These are phyloP conservation scores for Metschnikowia sp. DNA, from an alignment of 805 yeast genomes.

Conservation along the genomic window DNA sequence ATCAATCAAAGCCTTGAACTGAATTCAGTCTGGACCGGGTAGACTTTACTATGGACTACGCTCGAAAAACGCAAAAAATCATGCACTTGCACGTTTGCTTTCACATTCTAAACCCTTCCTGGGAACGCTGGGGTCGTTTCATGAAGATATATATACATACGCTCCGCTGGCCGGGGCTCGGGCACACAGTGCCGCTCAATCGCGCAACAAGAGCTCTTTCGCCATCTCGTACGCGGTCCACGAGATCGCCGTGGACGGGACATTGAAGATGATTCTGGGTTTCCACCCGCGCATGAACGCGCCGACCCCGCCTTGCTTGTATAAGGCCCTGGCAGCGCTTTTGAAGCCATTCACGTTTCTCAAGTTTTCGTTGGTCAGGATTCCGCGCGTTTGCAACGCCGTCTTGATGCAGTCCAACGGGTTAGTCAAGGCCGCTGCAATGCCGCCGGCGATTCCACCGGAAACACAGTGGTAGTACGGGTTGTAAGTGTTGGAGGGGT, in stretches of 20 bases:
- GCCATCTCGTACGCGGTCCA: slow-evolving; percentile 99
- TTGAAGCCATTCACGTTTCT: slow-evolving; percentile 61
- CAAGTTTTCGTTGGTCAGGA: slow-evolving; percentile 44
- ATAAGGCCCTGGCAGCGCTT: slow-evolving; percentile 69
- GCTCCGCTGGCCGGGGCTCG: too few relatives aligned
- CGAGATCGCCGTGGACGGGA: slow-evolving; percentile 94
- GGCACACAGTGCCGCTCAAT: slow-evolving; percentile 2
- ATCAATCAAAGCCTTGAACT: too few relatives aligned
- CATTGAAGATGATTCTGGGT: slow-evolving; percentile 88
- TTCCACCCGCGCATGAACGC: slow-evolving; percentile 84
- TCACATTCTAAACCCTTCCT: too few relatives aligned
- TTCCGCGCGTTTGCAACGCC: slow-evolving; percentile 77
- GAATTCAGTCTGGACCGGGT: too few relatives aligned
- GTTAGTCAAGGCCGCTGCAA: slow-evolving; percentile 91
- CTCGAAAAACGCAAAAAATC: too few relatives aligned
- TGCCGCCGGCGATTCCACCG: slow-evolving; percentile 92
- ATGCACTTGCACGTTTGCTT: too few relatives aligned
- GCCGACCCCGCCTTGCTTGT: slow-evolving; percentile 50
- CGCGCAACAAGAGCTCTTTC: slow-evolving; percentile 56
- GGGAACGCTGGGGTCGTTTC: too few relatives aligned
- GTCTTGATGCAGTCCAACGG: slow-evolving; percentile 95
- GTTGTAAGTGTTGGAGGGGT: slow-evolving; percentile 76
- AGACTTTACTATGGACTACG: too few relatives aligned
- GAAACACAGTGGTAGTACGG: slow-evolving; percentile 89
- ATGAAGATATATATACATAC: too few relatives aligned